Conservation (phyloP, 2,329 filamentous ascomycete genomes). For the Cladophialophora carrionii region DNA sequence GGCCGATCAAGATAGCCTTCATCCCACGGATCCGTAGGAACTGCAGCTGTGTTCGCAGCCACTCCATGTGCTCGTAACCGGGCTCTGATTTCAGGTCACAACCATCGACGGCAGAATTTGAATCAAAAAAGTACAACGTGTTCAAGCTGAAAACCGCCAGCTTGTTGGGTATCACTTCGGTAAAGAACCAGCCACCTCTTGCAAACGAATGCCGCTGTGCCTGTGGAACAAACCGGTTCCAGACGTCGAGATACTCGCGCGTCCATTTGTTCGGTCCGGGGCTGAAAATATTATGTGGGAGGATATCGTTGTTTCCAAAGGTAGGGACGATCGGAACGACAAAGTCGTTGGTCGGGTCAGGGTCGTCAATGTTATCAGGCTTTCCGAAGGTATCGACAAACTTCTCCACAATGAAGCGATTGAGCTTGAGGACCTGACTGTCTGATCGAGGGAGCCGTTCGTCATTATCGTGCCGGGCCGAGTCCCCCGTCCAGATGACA, state of each 20-base stretch:
- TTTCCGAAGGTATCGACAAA: conserved; percentile 74
- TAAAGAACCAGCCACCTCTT: conserved; percentile 91
- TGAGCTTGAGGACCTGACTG: conserved; percentile 75
- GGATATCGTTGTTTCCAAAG: conserved; percentile 95
- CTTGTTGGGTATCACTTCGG: conserved; percentile 83
- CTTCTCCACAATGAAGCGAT: conserved; percentile 73
- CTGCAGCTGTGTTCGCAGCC: conserved; percentile 86
- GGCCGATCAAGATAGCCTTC: conserved; percentile 92
- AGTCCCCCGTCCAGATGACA: conserved; percentile 90
- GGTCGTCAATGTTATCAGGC: conserved; percentile 53
- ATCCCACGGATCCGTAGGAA: conserved; percentile 79
- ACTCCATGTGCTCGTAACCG: conserved; percentile 93
- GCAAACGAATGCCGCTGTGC: conserved; percentile 88
- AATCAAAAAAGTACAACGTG: conserved; percentile 93
- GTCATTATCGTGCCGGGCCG: conserved; percentile 85
- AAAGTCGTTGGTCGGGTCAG: conserved; percentile 61
- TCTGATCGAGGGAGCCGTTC: conserved; percentile 75
- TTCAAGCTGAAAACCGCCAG: conserved; percentile 93
- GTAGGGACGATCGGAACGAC: conserved; percentile 82
- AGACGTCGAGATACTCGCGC: conserved; percentile 73
- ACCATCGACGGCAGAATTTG: conserved; percentile 91
- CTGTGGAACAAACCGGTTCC: conserved; percentile 86
- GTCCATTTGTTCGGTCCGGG: conserved; percentile 88
- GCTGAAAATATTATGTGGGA: conserved; percentile 92
- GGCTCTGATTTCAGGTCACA: conserved; percentile 79